Evolutionary conservation across 345 rosid genomes (phyloP).

Genomic region (Citrus inodora): DNA sequence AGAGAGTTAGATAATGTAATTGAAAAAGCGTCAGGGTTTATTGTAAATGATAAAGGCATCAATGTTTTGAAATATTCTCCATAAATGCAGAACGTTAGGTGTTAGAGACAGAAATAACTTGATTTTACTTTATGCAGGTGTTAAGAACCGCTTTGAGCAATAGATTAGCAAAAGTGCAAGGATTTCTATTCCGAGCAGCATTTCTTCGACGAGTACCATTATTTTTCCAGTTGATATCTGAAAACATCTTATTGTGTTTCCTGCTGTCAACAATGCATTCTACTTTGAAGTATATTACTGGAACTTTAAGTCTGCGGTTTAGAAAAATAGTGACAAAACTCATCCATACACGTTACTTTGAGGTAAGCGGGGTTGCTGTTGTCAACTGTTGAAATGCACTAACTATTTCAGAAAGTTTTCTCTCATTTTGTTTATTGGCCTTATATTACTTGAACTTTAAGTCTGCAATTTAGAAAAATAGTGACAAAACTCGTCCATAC

Average conservation of each 20-base stretch:
- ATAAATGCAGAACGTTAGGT: not conserved
- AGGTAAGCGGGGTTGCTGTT: slow-evolving; percentile 42
- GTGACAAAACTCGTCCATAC: slow-evolving; percentile 43
- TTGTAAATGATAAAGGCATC: not conserved
- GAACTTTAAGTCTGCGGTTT: slow-evolving; percentile 81
- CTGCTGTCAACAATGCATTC: slow-evolving; percentile 78
- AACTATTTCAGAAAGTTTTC: not conserved
- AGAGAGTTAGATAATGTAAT: not conserved
- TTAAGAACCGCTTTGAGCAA: slow-evolving; percentile 87
- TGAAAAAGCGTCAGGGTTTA: not conserved
- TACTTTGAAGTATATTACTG: slow-evolving; percentile 86
- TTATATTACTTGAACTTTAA: slow-evolving; percentile 76
- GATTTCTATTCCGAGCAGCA: slow-evolving; percentile 94
- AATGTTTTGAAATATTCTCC: not conserved
- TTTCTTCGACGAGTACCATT: slow-evolving; percentile 86
- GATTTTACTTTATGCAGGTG: slow-evolving; percentile 48
- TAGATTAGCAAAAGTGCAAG: slow-evolving; percentile 96
- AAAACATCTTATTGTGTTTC: slow-evolving; percentile 85
- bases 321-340: slow-evolving; percentile 86
- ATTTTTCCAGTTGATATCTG: slow-evolving; percentile 81
- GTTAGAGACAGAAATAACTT: not conserved
- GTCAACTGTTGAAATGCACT: not conserved
- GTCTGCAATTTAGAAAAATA: slow-evolving; percentile 83
- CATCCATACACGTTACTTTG: slow-evolving; percentile 83
- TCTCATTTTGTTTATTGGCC: not conserved